Evolutionary conservation across 495 filamentous ascomycete genomes (phyloP).

Genomic region (Xylaria grammica): DNA sequence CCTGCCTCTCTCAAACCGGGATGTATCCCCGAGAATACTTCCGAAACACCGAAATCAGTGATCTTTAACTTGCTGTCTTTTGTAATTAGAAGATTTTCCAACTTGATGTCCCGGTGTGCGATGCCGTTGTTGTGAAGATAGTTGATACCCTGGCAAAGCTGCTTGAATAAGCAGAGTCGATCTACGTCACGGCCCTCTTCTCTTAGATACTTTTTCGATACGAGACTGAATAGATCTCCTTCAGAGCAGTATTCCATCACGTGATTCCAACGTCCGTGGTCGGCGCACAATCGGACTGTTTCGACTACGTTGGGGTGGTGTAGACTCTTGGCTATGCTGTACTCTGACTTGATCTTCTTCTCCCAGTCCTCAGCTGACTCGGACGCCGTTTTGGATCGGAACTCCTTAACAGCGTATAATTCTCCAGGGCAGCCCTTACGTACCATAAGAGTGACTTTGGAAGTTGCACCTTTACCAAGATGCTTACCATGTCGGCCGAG

Average conservation of each 20-base stretch:
- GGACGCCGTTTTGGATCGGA: slow-evolving; percentile 64
- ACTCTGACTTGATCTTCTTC: slow-evolving; percentile 82
- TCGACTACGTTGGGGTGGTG: slow-evolving; percentile 81
- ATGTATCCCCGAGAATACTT: slow-evolving; percentile 76
- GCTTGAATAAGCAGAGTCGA: slow-evolving; percentile 79
- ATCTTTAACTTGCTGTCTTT: slow-evolving; percentile 76
- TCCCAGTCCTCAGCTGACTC: slow-evolving; percentile 71
- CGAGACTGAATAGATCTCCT: slow-evolving; percentile 73
- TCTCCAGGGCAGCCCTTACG: slow-evolving; percentile 58
- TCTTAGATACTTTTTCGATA: slow-evolving; percentile 65
- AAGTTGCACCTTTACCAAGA: slow-evolving; percentile 74
- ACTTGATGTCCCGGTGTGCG: slow-evolving; percentile 82
- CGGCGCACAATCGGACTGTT: slow-evolving; percentile 70
- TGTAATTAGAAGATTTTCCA: slow-evolving; percentile 76
- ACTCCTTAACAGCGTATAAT: slow-evolving; percentile 79
- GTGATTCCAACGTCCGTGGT: slow-evolving; percentile 73
- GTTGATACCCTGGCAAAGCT: slow-evolving; percentile 70
- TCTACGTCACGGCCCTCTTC: slow-evolving; percentile 67
- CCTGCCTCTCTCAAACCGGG: slow-evolving; percentile 68
- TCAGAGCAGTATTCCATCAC: slow-evolving; percentile 84
- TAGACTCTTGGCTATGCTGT: slow-evolving; percentile 74
- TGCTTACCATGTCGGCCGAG: slow-evolving; percentile 65
- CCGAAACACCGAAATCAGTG: slow-evolving; percentile 79
- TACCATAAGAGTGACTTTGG: slow-evolving; percentile 72
- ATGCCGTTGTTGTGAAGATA: slow-evolving; percentile 75